These are phyloP conservation scores for Athelia sp. DNA, from an alignment of 1,284 basidiomycete genomes.

Conservation along the genomic window DNA sequence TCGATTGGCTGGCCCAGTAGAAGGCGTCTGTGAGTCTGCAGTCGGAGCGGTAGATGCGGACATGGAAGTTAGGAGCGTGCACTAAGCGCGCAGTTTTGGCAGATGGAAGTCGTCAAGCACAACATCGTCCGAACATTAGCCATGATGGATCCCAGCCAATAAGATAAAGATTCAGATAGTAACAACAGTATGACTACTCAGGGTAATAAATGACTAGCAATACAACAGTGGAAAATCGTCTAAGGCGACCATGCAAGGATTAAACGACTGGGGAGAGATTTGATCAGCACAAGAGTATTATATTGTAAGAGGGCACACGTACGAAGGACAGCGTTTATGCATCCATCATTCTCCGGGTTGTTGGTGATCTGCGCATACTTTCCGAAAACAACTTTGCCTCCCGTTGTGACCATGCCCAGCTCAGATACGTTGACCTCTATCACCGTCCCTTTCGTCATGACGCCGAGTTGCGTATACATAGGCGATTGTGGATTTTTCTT, in stretches of 20 bases:
- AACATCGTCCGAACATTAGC: no score
- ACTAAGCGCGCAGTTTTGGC: no score
- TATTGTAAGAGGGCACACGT: conserved; percentile 20
- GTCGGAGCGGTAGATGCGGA: neutral
- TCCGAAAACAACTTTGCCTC: conserved; percentile 89
- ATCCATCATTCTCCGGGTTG: conserved; percentile 96
- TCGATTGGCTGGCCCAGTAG: conserved; percentile 31
- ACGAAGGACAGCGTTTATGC: conserved; percentile 90
- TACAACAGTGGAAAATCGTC: no score
- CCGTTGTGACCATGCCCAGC: conserved; percentile 97
- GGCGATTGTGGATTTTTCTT: conserved; percentile 99
- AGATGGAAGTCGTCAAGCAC: no score
- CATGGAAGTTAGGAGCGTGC: no score
- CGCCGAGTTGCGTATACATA: conserved; percentile 93
- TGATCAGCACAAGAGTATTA: no score
- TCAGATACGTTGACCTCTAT: conserved; percentile 99
- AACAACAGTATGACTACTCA: no score
- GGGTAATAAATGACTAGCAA: no score
- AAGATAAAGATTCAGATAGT: no score
- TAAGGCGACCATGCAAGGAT: neutral
- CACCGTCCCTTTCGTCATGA: conserved; percentile 97
- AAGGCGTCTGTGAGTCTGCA: neutral
- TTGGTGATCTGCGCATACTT: conserved; percentile 98
- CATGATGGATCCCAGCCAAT: no score
- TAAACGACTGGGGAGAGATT: neutral